Evolutionary conservation across 2,329 filamentous ascomycete species (phyloP).

Genomic region (Fusarium brevicatenulatum): DNA sequence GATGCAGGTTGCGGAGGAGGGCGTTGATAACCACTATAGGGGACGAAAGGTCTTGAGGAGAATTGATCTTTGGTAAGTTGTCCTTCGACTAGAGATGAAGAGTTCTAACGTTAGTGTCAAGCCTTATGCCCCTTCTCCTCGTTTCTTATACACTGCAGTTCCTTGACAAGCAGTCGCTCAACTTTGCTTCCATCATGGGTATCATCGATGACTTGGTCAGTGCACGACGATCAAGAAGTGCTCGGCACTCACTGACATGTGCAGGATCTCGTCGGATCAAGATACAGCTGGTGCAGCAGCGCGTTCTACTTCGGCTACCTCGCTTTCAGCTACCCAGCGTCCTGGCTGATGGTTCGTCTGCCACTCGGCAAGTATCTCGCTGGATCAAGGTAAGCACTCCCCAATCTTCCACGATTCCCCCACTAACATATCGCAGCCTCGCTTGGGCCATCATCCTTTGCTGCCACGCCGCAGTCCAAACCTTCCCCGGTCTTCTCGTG

Average conservation of each 20-base stretch:
- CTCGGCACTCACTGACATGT: neutral
- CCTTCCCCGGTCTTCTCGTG: conserved; percentile 26
- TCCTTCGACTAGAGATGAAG: accelerated
- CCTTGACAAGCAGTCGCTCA: conserved; percentile 40
- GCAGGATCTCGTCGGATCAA: conserved; percentile 24
- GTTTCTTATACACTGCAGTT: conserved; percentile 41
- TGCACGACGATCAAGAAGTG: accelerated
- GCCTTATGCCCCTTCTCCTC: conserved; percentile 33
- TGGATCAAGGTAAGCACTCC: conserved; percentile 13
- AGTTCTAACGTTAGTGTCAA: neutral
- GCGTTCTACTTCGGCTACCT: conserved; percentile 41
- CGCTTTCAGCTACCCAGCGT: conserved; percentile 38
- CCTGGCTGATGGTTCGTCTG: conserved; percentile 37
- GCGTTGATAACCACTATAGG: neutral
- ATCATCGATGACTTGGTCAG: conserved; percentile 36
- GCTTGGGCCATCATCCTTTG: conserved; percentile 30
- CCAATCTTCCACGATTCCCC: accelerated
- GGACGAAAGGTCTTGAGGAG: conserved; percentile 7
- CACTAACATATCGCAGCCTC: conserved; percentile 6
- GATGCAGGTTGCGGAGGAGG: conserved; percentile 16
- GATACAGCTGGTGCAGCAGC: conserved; percentile 40
- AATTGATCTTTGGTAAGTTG: conserved; percentile 31
- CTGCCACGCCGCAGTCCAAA: conserved; percentile 35
- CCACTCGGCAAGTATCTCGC: conserved; percentile 35
- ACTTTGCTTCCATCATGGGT: conserved; percentile 41